phyloP scores from a whole-genome alignment of 83 land plant species.

The Isoetes engelmannii region DNA sequence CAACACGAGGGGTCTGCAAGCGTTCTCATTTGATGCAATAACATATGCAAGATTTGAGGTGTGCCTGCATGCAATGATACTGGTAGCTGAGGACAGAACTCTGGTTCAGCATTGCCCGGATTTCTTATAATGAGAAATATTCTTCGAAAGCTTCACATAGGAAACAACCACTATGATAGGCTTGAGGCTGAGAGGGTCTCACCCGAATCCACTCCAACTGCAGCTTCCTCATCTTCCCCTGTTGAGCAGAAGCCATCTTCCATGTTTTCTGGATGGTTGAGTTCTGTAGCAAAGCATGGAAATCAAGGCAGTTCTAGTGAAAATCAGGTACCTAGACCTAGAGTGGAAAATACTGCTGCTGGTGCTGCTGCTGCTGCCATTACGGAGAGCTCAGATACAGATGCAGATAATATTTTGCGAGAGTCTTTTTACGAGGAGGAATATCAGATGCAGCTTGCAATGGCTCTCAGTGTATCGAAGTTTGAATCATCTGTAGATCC shows the following conservation, averaged over 20 bases:
- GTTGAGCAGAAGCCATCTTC: slow-evolving; percentile 45
- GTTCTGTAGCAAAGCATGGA: slow-evolving; percentile 35
- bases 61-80: too few species aligned
- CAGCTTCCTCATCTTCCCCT: slow-evolving; percentile 7
- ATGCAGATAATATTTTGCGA: slow-evolving; percentile 24
- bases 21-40: too few species aligned
- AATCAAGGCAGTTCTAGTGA: slow-evolving; percentile 1
- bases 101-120: too few species aligned
- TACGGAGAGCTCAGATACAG: slow-evolving; percentile 20
- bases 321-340: slow-evolving; percentile 5
- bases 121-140: slow-evolving; percentile 39
- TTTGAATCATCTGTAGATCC: slow-evolving; percentile 56
- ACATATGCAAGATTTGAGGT: too few species aligned
- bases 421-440: slow-evolving; percentile 54
- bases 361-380: slow-evolving; percentile 5
- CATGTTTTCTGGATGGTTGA: slow-evolving; percentile 47
- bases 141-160: slow-evolving; percentile 54
- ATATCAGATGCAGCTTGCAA: slow-evolving; percentile 70
- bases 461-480: slow-evolving; percentile 76
- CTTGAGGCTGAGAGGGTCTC: slow-evolving; percentile 23
- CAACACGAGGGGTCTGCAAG: too few species aligned
- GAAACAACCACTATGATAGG: slow-evolving; percentile 32
- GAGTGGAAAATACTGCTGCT: slow-evolving; percentile 12
- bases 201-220: slow-evolving; percentile 18
- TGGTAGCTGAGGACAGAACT: too few species aligned